phyloP scores from a whole-genome alignment of 768 basidiomycete species.

The Pleurotus salmoneostramineus region DNA sequence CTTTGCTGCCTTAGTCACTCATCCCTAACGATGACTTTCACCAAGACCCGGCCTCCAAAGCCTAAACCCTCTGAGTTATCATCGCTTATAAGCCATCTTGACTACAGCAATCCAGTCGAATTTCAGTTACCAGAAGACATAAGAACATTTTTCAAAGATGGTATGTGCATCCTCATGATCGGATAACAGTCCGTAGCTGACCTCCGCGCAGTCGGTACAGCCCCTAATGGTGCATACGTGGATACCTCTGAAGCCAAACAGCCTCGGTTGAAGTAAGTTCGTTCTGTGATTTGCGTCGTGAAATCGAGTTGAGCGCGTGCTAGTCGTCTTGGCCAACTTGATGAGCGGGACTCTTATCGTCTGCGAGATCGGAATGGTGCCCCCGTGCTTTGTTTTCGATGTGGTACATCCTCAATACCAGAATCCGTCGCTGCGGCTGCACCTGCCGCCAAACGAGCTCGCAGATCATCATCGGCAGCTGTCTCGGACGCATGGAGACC shows the following conservation, averaged over 20 bases:
- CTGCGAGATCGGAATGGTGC: constrained; percentile 81
- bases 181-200: constrained; percentile 11
- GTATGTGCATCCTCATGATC: constrained; percentile 38
- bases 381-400: constrained; percentile 87
- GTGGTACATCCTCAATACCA: constrained; percentile 77
- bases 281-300: constrained; percentile 8
- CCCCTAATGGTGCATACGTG: constrained; percentile 78
- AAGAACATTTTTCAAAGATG: constrained; percentile 79
- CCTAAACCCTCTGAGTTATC: constrained; percentile 65
- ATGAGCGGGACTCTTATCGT: constrained; percentile 87
- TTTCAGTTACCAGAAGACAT: constrained; percentile 87
- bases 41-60: constrained; percentile 65
- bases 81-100: constrained; percentile 67
- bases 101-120: constrained; percentile 69
- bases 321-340: constrained; percentile 83
- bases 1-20: constrained; percentile 5
- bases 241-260: constrained; percentile 75
- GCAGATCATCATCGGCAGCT: constrained; percentile 40
- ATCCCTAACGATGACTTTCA: constrained; percentile 11
- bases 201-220: constrained; percentile 61
- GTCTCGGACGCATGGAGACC: constrained; percentile 58
- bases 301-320: constrained; percentile 10
- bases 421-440: constrained; percentile 45
- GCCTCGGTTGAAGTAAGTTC: constrained; percentile 76
- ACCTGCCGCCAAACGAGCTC: constrained; percentile 51